Percentiles rank a stretch among this genome's conserved stretches.
These are phyloP conservation scores for Leccinum imitatum DNA, from an alignment of 768 basidiomycete genomes.

Conservation along the genomic window DNA sequence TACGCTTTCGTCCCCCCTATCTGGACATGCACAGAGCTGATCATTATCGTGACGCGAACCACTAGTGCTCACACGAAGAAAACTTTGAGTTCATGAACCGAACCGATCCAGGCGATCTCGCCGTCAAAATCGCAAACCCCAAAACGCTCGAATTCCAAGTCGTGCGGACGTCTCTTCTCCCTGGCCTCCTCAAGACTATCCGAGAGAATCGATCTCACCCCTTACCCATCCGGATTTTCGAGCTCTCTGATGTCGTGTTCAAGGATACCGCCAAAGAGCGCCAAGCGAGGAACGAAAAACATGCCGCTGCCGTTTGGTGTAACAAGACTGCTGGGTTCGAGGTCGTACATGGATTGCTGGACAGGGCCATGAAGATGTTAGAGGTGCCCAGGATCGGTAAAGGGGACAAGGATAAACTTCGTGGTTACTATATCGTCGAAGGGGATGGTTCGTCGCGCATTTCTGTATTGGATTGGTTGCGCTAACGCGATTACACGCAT, in stretches of 20 bases:
- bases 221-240: conserved; percentile 91
- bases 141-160: conserved; percentile 98
- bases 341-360: conserved; percentile 91
- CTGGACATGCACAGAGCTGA: conserved; percentile 5
- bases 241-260: conserved; percentile 89
- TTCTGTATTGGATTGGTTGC: neutral
- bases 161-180: conserved; percentile 92
- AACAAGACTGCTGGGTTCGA: conserved; percentile 98
- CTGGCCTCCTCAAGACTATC: conserved; percentile 94
- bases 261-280: conserved; percentile 79
- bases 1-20: conserved; percentile 6
- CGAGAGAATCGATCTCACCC: conserved; percentile 95
- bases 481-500: conserved; percentile 12
- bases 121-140: conserved; percentile 93
- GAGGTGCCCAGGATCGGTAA: conserved; percentile 80
- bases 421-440: conserved; percentile 92
- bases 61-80: conserved; percentile 95
- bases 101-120: conserved; percentile 73
- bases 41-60: neutral
- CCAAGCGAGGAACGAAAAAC: conserved; percentile 83
- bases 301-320: conserved; percentile 91
- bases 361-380: conserved; percentile 94
- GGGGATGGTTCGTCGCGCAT: conserved; percentile 61
- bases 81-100: conserved; percentile 95
- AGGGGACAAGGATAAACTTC: conserved; percentile 51